A percentile compares a stretch with the other conserved stretches of the same genome.
phyloP scores from a whole-genome alignment of 768 basidiomycete species.

The Kwoniella sp. region DNA sequence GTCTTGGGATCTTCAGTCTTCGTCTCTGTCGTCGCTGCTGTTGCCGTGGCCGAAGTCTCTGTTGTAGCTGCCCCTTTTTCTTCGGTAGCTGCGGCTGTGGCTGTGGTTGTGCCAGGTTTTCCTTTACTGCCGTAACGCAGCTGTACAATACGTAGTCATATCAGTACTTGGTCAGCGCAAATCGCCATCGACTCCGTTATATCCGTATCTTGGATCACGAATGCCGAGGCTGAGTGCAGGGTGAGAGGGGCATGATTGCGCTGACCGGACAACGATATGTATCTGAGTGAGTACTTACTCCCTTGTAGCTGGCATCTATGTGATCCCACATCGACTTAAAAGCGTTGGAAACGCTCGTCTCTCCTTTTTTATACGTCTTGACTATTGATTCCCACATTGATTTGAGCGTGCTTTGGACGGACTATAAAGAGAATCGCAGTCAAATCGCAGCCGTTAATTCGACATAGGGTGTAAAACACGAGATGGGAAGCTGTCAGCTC shows the following conservation, averaged over 20 bases:
- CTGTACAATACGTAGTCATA: background rate
- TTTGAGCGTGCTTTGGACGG: background rate
- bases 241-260: too few species aligned
- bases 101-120: background rate
- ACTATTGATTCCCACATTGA: background rate
- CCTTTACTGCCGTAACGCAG: background rate
- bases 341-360: background rate
- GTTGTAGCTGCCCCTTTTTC: background rate
- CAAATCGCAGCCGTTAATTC: too few species aligned
- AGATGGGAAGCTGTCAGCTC: too few species aligned
- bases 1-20: background rate
- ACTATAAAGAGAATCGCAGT: background rate
- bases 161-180: too few species aligned
- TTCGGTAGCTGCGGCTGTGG: background rate
- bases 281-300: too few species aligned
- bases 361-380: background rate
- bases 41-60: background rate
- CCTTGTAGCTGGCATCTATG: background rate
- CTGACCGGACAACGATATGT: too few species aligned
- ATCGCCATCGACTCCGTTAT: too few species aligned
- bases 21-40: background rate
- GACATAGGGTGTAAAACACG: too few species aligned
- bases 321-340: background rate
- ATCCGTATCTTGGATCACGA: too few species aligned
- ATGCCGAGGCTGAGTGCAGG: too few species aligned